phyloP scores from a whole-genome alignment of 441 rosid species.

The Pelargonium cotyledonis region DNA sequence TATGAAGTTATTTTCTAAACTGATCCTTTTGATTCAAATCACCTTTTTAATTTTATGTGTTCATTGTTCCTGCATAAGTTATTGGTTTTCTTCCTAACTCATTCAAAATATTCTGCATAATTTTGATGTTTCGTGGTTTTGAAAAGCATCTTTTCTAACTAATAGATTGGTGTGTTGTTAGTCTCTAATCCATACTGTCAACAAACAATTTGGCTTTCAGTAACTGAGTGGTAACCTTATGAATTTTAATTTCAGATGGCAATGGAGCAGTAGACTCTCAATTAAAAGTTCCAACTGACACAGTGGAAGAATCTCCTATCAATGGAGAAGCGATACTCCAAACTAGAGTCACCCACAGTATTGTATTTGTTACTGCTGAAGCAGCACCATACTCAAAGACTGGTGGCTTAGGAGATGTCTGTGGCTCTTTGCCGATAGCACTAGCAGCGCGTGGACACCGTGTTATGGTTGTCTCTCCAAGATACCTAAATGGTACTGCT shows the following conservation, averaged over 20 bases:
- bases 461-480: slow-evolving; percentile 88
- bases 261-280: slow-evolving; percentile 19
- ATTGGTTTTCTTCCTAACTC: no score
- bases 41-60: no score
- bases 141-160: no score
- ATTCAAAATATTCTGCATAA: no score
- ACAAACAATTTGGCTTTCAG: not conserved
- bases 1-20: no score
- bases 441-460: slow-evolving; percentile 83
- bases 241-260: not conserved
- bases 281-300: slow-evolving; percentile 21
- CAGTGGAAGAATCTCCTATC: slow-evolving; percentile 25
- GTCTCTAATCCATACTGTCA: not conserved
- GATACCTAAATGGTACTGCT: slow-evolving; percentile 56
- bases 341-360: slow-evolving; percentile 36
- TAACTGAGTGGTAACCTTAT: not conserved
- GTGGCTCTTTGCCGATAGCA: slow-evolving; percentile 86
- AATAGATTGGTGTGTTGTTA: not conserved
- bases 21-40: no score
- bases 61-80: no score
- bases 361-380: slow-evolving; percentile 82
- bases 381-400: slow-evolving; percentile 96
- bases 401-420: slow-evolving; percentile 93
- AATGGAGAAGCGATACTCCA: slow-evolving; percentile 23
- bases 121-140: no score